Conservation (phyloP, 1,284 basidiomycete species). For the Porodaedalea pini region DNA sequence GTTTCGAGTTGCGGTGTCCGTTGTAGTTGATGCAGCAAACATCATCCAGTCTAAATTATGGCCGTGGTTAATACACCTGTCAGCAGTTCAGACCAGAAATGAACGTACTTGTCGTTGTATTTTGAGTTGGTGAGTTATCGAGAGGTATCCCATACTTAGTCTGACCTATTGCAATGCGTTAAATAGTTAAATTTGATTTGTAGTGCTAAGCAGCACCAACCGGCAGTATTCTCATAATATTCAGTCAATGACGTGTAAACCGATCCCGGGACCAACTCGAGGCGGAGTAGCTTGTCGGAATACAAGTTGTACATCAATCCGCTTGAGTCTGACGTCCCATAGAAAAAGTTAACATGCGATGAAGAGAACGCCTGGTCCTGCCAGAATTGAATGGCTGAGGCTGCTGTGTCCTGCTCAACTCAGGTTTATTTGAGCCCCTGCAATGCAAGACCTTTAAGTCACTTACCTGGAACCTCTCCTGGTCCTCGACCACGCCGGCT, state of each 20-base stretch:
- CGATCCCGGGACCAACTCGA: conserved; percentile 27
- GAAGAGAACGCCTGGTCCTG: conserved; percentile 15
- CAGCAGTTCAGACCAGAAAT: not conserved
- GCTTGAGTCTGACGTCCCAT: conserved; percentile 29
- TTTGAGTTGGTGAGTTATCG: not conserved
- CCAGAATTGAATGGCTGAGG: conserved; percentile 11
- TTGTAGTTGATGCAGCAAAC: conserved; percentile 34
- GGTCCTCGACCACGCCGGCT: conserved; percentile 26
- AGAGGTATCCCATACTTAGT: conserved; percentile 11
- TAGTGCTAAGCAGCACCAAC: not conserved
- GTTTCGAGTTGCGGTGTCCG: conserved; percentile 20
- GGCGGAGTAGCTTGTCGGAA: conserved; percentile 37
- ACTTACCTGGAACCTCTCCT: conserved; percentile 25
- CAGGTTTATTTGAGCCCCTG: not conserved
- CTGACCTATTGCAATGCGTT: not conserved
- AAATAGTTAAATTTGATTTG: not conserved
- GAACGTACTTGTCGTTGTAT: conserved; percentile 9
- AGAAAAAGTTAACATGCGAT: conserved; percentile 28
- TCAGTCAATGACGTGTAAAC: conserved; percentile 11
- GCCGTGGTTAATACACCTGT: not conserved
- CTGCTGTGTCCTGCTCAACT: conserved; percentile 7
- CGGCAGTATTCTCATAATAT: conserved; percentile 11
- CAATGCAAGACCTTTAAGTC: not conserved
- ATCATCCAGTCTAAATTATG: conserved; percentile 37
- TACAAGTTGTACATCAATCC: conserved; percentile 46